Percentiles rank a stretch among this genome's conserved stretches.
Conservation (phyloP, 2,329 filamentous ascomycete species). For the Metarhizium brunneum region DNA sequence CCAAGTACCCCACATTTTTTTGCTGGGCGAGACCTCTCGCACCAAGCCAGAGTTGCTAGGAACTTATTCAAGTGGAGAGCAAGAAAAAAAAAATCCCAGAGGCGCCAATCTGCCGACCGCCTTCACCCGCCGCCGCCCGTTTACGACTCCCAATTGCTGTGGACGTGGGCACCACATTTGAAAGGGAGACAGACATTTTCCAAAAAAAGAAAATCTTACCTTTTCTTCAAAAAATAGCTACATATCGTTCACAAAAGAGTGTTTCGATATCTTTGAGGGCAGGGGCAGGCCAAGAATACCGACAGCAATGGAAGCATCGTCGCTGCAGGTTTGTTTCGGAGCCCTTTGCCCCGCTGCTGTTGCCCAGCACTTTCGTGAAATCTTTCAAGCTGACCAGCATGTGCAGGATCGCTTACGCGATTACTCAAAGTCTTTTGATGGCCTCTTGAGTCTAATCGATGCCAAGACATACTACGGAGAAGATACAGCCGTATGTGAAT, state of each 20-base stretch:
- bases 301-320: conserved; percentile 32
- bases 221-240: neutral
- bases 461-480: conserved; percentile 86
- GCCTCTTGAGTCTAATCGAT: conserved; percentile 77
- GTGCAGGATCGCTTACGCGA: conserved; percentile 46
- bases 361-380: neutral
- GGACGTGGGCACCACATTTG: neutral
- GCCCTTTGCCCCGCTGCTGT: conserved; percentile 18
- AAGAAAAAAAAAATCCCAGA: conserved; percentile 9
- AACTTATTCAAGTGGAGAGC: neutral
- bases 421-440: conserved; percentile 71
- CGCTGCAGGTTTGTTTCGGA: conserved; percentile 35
- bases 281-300: neutral
- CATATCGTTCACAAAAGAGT: neutral
- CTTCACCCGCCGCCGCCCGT: conserved; percentile 3
- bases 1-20: neutral
- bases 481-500: conserved; percentile 64
- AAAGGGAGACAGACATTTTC: neutral
- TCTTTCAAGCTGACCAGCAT: conserved; percentile 6
- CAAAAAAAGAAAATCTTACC: neutral
- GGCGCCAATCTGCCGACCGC: conserved; percentile 8
- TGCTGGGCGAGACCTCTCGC: neutral
- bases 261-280: neutral
- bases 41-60: neutral
- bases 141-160: neutral